Percentiles rank a stretch among this genome's conserved stretches.
Evolutionary conservation across 2,329 filamentous ascomycete species (phyloP).

Genomic region (Chrysoporthe austroafricana): DNA sequence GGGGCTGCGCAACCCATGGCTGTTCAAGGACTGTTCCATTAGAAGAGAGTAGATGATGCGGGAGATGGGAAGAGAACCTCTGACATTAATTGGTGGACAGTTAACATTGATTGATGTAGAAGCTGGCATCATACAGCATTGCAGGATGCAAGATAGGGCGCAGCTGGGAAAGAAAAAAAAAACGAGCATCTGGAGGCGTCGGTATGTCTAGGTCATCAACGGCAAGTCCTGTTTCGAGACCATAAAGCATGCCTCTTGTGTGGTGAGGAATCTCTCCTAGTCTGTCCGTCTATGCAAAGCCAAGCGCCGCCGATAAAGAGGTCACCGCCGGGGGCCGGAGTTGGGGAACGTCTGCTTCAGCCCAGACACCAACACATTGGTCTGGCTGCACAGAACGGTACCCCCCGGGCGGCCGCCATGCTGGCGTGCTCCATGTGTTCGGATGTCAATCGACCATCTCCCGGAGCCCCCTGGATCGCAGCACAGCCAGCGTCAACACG

Average conservation of each 20-base stretch:
- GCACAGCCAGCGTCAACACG: too few relatives aligned
- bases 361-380: not conserved
- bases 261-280: not conserved
- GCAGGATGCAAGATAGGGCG: not conserved
- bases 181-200: not conserved
- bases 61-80: not conserved
- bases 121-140: not conserved
- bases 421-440: too few relatives aligned
- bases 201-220: not conserved
- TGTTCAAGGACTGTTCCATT: conserved; percentile 25
- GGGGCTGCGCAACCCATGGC: conserved; percentile 16
- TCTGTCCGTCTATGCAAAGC: not conserved
- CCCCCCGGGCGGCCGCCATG: too few relatives aligned
- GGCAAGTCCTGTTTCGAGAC: not conserved
- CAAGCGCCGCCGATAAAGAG: too few relatives aligned
- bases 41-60: not conserved
- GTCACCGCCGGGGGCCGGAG: too few relatives aligned
- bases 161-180: not conserved
- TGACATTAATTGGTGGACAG: not conserved
- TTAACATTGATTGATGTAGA: not conserved
- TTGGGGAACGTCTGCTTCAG: too few relatives aligned
- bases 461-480: too few relatives aligned
- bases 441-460: too few relatives aligned
- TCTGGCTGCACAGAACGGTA: too few relatives aligned
- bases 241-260: not conserved